Conservation (phyloP, 441 rosid genomes). For the Capsella rubella region DNA sequence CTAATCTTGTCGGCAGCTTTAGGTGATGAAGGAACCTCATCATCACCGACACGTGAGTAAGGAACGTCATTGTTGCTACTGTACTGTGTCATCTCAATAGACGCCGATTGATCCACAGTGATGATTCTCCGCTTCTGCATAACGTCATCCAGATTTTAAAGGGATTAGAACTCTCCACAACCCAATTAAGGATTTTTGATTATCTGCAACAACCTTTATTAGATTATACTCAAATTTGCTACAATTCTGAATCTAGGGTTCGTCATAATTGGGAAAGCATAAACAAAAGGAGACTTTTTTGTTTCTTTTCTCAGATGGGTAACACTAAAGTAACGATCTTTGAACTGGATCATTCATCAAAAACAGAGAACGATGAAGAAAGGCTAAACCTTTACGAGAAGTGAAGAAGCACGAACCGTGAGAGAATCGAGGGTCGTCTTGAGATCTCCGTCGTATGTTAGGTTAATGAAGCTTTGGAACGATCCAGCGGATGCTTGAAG, state of each 20-base stretch:
- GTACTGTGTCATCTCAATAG: slow-evolving; percentile 51
- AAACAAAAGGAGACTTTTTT: slow-evolving; percentile 1
- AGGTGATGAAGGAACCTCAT: slow-evolving; percentile 50
- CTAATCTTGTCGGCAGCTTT: slow-evolving; percentile 46
- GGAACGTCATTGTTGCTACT: slow-evolving; percentile 37
- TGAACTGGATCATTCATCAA: background rate
- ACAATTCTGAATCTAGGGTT: slow-evolving; percentile 33
- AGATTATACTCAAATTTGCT: slow-evolving; percentile 34
- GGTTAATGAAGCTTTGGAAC: slow-evolving; percentile 6
- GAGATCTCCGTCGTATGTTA: slow-evolving; percentile 41
- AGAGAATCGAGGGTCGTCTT: slow-evolving; percentile 34
- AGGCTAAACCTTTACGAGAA: slow-evolving; percentile 24
- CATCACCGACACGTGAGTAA: slow-evolving; percentile 36
- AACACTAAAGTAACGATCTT: slow-evolving; percentile 4
- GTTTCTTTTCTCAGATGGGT: slow-evolving; percentile 4
- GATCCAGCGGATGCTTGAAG: slow-evolving; percentile 24
- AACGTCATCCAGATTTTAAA: slow-evolving; percentile 43
- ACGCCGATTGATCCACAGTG: slow-evolving; percentile 46
- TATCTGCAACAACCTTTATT: slow-evolving; percentile 39
- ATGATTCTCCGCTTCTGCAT: slow-evolving; percentile 57
- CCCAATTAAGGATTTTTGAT: slow-evolving; percentile 23
- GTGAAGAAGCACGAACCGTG: slow-evolving; percentile 22
- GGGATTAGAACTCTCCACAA: slow-evolving; percentile 40
- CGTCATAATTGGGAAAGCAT: slow-evolving; percentile 12
- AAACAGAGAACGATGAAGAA: slow-evolving; percentile 2